Base-by-base conservation (phyloP, 768 basidiomycete genomes). In the Cantharellus anzutake region DNA sequence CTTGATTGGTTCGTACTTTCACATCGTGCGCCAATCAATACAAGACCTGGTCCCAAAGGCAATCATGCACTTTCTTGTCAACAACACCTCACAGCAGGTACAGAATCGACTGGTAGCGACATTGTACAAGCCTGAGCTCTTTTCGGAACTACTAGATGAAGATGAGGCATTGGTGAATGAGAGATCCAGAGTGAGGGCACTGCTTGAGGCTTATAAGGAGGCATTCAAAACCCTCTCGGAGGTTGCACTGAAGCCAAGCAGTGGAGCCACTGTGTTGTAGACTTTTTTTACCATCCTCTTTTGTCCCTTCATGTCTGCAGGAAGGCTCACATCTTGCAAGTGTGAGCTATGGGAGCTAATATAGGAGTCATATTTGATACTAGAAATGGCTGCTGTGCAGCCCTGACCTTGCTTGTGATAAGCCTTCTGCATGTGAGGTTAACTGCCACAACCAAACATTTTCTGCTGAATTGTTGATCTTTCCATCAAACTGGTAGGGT, bases 51-150 rank as follows among this genome's bases (percentile, higher is more conserved):
- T 99, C 20, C 96, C 96, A 41, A 99, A 99, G 72, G 91, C 93
- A 29, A 85, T 96, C 73, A 97, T 98, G 94, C 94, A 97, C 73
- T 80, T 92, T 65, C 78, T 98, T 63, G 94, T 99, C 68, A 98
- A 96, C 72, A 79, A 88, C 68, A 93, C 93, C n/a, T 84, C 90
- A 51, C 86, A 97, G 68, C 86, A 91, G 16, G 90, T 99, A 35
- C 96, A 98, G 72, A 96, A 96, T 69, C 81, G 96, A 29, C 76
- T 99, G 40, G 96, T 99, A n/a, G 80, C 92, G 40, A 76, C 84
- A 51, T 71, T 99, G 64, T 99, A 99, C 76, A 96, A 91, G 72
- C 94, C 94, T 0, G 86, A 91, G 16, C 71, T 98, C 59, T 98
- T 98, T 68, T 74, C 79, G 35, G 91, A 94, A 50, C 72, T 98